Base-by-base conservation (phyloP, 176 grass and related monocot species). In the Oryza brachyantha region DNA sequence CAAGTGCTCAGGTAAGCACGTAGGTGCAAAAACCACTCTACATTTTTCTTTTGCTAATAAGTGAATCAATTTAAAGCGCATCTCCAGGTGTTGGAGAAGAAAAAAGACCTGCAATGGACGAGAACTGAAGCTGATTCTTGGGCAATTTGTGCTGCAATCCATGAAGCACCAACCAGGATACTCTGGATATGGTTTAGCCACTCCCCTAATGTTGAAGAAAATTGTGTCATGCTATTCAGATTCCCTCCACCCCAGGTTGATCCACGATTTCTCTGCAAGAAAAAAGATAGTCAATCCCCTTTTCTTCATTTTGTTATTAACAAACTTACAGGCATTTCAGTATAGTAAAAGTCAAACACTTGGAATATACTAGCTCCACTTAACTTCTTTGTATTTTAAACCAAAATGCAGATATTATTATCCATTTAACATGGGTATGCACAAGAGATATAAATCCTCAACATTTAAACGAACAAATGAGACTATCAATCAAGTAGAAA, bases 171-270 rank as follows among this genome's bases (percentile, higher is more conserved):
- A 75, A 91, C 88, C 57, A 98, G 81, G 79, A 98, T 77, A 61
- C 88, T 98, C 65, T 98, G 96, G 70, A 98, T 81, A 93, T 98
- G 96, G 70, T 84, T 98, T 66, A 98, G 69, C 96, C 96, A 98
- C 71, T 94, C 96, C 58, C 92, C 92, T 19, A 98, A 86, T 5
- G 76, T 94, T 54, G 96, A 90, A 75, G 89, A 93, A 87, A 93
- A 98, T 62, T 86, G 88, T 59, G 96, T 94, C 92, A 94, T 98
- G 85, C 96, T 98, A 81, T 93, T 98, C 27, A 94, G 79, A 75
- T 92, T 98, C 27, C 92, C 94, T 61, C 94, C 96, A 78, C 96
- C 96, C 96, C 92, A 98, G 35, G 96, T 93, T 37, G 88, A 92
- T 79, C 92, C 96, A 74, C 96, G 90, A 85, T 91, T 90, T 90